These are phyloP conservation scores for Butyriboletus loyo DNA, from an alignment of 768 basidiomycete genomes.

Conservation along the genomic window DNA sequence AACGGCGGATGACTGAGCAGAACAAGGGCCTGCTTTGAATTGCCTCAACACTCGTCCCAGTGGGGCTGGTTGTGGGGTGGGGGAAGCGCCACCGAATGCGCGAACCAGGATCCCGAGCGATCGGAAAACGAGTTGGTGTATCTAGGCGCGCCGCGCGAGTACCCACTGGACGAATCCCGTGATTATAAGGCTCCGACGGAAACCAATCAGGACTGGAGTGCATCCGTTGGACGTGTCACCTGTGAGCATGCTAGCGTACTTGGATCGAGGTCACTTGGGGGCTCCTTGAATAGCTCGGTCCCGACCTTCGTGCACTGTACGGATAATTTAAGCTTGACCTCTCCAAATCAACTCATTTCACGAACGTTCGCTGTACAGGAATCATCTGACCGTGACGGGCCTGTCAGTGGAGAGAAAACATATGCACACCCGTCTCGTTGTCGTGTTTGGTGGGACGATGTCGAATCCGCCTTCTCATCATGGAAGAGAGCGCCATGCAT, in stretches of 20 bases:
- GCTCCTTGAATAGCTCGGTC: neutral
- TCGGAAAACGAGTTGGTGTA: neutral
- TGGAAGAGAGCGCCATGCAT: neutral
- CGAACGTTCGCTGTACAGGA: neutral
- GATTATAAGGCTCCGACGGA: neutral
- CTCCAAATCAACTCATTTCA: neutral
- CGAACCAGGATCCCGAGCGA: neutral
- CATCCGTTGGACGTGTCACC: neutral
- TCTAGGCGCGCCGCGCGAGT: neutral
- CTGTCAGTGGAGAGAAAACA: neutral
- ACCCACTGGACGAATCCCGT: constrained; percentile 1
- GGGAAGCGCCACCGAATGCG: constrained; percentile 1
- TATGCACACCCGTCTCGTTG: neutral
- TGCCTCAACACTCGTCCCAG: constrained; percentile 18
- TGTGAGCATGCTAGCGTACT: neutral
- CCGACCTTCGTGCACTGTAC: no score
- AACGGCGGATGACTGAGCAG: neutral
- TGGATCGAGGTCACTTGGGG: neutral
- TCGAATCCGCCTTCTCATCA: neutral
- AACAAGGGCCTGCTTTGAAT: constrained; percentile 36
- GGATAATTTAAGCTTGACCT: neutral
- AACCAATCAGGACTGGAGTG: no score
- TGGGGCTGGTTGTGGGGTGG: constrained; percentile 19
- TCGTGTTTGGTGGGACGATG: neutral
- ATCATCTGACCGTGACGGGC: neutral